Conservation (phyloP, 1,139 yeast species). For the Pichia inconspicua region DNA sequence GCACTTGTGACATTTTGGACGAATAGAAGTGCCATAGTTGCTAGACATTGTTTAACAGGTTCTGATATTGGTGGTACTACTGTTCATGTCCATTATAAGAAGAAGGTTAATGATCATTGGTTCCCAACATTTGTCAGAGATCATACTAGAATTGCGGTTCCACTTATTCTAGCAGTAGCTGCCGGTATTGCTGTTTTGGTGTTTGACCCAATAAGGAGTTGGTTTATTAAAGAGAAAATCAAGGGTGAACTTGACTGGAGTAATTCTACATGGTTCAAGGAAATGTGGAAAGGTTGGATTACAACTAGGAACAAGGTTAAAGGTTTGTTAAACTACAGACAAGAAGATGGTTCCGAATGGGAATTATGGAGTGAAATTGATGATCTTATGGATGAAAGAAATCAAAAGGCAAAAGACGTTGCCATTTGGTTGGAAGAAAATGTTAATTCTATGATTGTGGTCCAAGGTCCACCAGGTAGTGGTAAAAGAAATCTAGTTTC, state of each 20-base stretch:
- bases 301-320: conserved; percentile 35
- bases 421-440: conserved; percentile 78
- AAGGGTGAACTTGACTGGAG: conserved; percentile 41
- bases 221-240: conserved; percentile 68
- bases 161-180: conserved; percentile 49
- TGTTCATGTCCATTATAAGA: conserved; percentile 67
- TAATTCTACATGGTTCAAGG: conserved; percentile 19
- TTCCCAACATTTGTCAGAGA: conserved; percentile 52
- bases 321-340: conserved; percentile 30
- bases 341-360: conserved; percentile 26
- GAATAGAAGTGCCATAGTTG: conserved; percentile 68
- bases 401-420: conserved; percentile 58
- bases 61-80: conserved; percentile 50
- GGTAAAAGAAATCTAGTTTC: conserved; percentile 81
- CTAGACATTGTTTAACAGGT: conserved; percentile 89
- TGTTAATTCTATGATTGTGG: conserved; percentile 75
- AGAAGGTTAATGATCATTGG: conserved; percentile 43
- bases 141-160: conserved; percentile 77
- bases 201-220: conserved; percentile 88
- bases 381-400: conserved; percentile 65
- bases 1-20: conserved; percentile 51
- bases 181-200: conserved; percentile 79
- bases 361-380: conserved; percentile 26
- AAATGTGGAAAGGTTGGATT: conserved; percentile 29
- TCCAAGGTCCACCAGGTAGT: conserved; percentile 90